Percentiles rank a stretch among this genome's conserved stretches.
Evolutionary conservation across 2,329 filamentous ascomycete species (phyloP).

Genomic region (Hypoxylon sp.): DNA sequence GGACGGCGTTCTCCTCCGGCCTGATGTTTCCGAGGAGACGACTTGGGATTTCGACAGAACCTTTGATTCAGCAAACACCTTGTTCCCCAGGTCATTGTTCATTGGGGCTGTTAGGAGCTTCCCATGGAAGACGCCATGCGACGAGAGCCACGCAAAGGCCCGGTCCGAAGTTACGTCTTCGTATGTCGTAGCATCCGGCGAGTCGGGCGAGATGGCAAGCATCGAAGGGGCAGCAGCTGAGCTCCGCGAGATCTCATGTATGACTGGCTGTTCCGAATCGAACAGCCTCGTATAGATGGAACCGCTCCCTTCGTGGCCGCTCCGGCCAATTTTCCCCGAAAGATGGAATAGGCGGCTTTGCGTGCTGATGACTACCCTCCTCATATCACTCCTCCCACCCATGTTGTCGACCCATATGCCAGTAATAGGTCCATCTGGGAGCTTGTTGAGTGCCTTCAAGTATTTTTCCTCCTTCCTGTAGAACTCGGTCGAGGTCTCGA

Average conservation of each 20-base stretch:
- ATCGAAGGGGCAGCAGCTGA: slow-evolving; percentile 67
- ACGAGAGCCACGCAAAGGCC: slow-evolving; percentile 88
- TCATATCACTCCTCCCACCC: slow-evolving; percentile 70
- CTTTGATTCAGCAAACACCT: slow-evolving; percentile 80
- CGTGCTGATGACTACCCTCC: slow-evolving; percentile 82
- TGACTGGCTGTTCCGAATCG: slow-evolving; percentile 80
- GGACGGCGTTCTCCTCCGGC: slow-evolving; percentile 69
- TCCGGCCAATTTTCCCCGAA: slow-evolving; percentile 76
- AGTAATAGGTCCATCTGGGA: slow-evolving; percentile 82
- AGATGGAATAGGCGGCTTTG: slow-evolving; percentile 82
- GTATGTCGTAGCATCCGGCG: slow-evolving; percentile 60
- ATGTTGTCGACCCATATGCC: slow-evolving; percentile 86
- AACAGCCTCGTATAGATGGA: slow-evolving; percentile 90
- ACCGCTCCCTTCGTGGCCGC: slow-evolving; percentile 78
- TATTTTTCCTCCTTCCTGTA: slow-evolving; percentile 96
- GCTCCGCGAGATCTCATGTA: slow-evolving; percentile 74
- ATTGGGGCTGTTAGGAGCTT: slow-evolving; percentile 70
- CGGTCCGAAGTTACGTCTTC: slow-evolving; percentile 70
- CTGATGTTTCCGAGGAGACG: slow-evolving; percentile 69
- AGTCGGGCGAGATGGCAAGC: slow-evolving; percentile 80
- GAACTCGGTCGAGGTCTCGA: slow-evolving; percentile 93
- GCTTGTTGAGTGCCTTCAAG: slow-evolving; percentile 81
- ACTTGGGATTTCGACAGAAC: slow-evolving; percentile 79
- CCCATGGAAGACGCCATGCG: slow-evolving; percentile 89
- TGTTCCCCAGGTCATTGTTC: slow-evolving; percentile 71